A percentile compares a stretch with the other conserved stretches of the same genome.
phyloP scores from a whole-genome alignment of 2,329 filamentous ascomycete genomes.

The Teratosphaeria gauchensis region DNA sequence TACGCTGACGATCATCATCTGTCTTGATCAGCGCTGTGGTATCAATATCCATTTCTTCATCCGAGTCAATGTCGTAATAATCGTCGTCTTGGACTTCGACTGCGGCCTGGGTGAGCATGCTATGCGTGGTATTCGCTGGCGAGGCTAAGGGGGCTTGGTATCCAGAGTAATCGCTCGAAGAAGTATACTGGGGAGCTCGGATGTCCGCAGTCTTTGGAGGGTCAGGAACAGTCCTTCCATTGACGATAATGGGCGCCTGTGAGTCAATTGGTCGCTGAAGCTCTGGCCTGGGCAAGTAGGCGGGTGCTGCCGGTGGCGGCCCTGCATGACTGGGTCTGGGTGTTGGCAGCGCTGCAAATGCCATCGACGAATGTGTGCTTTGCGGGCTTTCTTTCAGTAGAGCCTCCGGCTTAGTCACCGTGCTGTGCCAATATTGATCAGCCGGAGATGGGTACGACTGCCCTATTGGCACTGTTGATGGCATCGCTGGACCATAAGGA shows the following conservation, averaged over 20 bases:
- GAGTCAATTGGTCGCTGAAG: constrained; percentile 12
- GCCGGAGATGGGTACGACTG: background rate
- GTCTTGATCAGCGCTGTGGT: constrained; percentile 7
- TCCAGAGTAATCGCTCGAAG: background rate
- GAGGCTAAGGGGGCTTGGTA: background rate
- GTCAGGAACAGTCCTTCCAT: background rate
- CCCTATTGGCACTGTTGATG: background rate
- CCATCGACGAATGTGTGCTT: background rate
- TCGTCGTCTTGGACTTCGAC: constrained; percentile 40
- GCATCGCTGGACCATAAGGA: background rate
- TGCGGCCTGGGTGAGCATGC: constrained; percentile 28
- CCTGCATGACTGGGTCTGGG: background rate
- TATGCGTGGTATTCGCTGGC: constrained; percentile 12
- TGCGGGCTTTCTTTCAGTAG: background rate
- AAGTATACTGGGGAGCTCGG: background rate
- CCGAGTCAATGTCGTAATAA: constrained; percentile 40
- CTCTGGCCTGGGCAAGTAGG: constrained; percentile 14
- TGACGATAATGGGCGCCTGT: background rate
- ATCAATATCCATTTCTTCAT: constrained; percentile 32
- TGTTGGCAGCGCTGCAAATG: background rate
- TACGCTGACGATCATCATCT: constrained; percentile 12
- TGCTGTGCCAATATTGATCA: background rate
- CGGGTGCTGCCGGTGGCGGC: background rate
- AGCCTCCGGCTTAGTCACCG: background rate
- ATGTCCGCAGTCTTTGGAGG: background rate